Conservation (phyloP, 179 eudicot species). For the Camellia oleifera region DNA sequence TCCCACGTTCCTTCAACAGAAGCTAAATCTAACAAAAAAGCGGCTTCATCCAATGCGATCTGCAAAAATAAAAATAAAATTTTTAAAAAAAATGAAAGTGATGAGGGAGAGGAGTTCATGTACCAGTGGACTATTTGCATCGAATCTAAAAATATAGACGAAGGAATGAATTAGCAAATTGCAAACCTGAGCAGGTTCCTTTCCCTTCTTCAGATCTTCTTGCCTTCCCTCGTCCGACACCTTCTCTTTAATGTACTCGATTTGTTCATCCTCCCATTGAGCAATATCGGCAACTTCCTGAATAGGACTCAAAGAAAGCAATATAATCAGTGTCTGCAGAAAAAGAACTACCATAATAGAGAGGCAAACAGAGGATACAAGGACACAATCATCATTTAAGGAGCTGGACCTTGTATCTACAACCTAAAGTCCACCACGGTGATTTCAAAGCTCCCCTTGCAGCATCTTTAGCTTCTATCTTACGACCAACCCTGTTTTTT, state of each 20-base stretch:
- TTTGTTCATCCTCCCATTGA: conserved; percentile 91
- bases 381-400: not conserved
- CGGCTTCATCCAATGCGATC: conserved; percentile 92
- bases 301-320: conserved; percentile 7
- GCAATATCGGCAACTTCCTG: conserved; percentile 91
- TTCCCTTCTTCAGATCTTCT: conserved; percentile 79
- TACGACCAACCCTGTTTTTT: conserved; percentile 68
- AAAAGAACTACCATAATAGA: not conserved
- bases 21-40: conserved; percentile 86
- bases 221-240: conserved; percentile 73
- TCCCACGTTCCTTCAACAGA: conserved; percentile 94
- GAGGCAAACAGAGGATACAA: not conserved
- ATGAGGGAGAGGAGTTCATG: not conserved
- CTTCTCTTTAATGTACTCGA: conserved; percentile 67
- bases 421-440: conserved; percentile 99
- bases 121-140: not conserved
- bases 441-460: conserved; percentile 88
- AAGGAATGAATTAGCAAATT: not conserved
- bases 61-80: conserved; percentile 18
- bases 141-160: not conserved
- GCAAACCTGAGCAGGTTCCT: conserved; percentile 79
- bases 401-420: conserved; percentile 64
- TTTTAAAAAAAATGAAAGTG: not conserved
- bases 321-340: not conserved
- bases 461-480: conserved; percentile 77